These are phyloP conservation scores for Aurantiochytrium sp. DNA, from an alignment of 108 stramenopile species.

Conservation along the genomic window DNA sequence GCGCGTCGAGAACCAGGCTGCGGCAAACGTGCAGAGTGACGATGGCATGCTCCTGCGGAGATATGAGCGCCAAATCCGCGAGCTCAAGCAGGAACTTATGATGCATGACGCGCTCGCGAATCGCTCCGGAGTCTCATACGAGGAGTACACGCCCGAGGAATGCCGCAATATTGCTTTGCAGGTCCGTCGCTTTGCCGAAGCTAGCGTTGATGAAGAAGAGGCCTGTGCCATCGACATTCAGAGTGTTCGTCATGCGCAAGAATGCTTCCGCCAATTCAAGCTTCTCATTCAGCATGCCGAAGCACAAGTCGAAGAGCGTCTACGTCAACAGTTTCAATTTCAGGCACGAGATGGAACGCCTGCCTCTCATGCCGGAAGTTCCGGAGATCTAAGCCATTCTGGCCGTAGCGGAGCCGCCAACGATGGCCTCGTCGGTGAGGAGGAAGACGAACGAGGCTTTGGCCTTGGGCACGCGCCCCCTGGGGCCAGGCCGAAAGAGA, in stretches of 20 bases:
- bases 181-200: background rate
- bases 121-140: slow-evolving; percentile 43
- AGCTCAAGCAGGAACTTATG: slow-evolving; percentile 56
- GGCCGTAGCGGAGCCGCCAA: background rate
- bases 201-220: slow-evolving; percentile 29
- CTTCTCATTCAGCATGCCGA: slow-evolving; percentile 25
- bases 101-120: slow-evolving; percentile 62
- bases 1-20: slow-evolving; percentile 47
- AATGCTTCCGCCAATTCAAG: slow-evolving; percentile 54
- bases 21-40: slow-evolving; percentile 23
- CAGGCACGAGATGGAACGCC: background rate
- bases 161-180: slow-evolving; percentile 19
- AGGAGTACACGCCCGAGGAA: slow-evolving; percentile 54
- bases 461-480: slow-evolving; percentile 17
- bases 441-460: slow-evolving; percentile 20
- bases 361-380: background rate
- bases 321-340: background rate
- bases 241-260: slow-evolving; percentile 52
- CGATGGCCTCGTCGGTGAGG: slow-evolving; percentile 15
- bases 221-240: slow-evolving; percentile 22
- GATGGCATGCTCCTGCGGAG: slow-evolving; percentile 33
- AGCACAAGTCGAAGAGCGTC: background rate
- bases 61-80: slow-evolving; percentile 42
- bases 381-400: background rate
- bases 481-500: background rate